These are phyloP conservation scores for Hypoxylon sp. DNA, from an alignment of 2,329 filamentous ascomycete genomes.

Conservation along the genomic window DNA sequence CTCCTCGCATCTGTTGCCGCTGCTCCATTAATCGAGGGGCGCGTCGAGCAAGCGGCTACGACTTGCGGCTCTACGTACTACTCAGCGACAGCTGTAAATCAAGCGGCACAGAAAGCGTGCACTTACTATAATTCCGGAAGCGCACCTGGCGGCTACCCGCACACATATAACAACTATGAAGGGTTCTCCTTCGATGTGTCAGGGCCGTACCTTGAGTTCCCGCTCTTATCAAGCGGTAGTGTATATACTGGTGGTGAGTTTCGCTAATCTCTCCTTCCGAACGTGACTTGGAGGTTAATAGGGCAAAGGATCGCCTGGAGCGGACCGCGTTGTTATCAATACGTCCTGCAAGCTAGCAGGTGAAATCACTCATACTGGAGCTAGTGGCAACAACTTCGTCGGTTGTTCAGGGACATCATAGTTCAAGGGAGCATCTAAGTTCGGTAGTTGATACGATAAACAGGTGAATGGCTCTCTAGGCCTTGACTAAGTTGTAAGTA, in stretches of 20 bases:
- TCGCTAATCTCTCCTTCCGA: not conserved
- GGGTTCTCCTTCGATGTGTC: slow-evolving; percentile 71
- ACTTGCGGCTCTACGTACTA: slow-evolving; percentile 70
- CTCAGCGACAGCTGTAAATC: slow-evolving; percentile 62
- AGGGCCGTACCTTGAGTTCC: slow-evolving; percentile 76
- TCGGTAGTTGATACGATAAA: not conserved
- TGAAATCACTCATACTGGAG: slow-evolving; percentile 79
- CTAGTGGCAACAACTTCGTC: slow-evolving; percentile 77
- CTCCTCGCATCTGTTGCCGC: slow-evolving; percentile 45
- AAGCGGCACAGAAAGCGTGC: slow-evolving; percentile 68
- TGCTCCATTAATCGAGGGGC: slow-evolving; percentile 56
- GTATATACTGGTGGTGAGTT: slow-evolving; percentile 70
- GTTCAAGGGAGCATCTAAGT: not conserved
- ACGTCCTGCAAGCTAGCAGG: slow-evolving; percentile 70
- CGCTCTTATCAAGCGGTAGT: slow-evolving; percentile 65
- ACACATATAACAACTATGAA: slow-evolving; percentile 74
- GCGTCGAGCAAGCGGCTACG: slow-evolving; percentile 61
- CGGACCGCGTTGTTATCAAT: slow-evolving; percentile 78
- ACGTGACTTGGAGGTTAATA: slow-evolving; percentile 17
- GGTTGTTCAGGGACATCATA: slow-evolving; percentile 63
- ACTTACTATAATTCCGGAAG: slow-evolving; percentile 61
- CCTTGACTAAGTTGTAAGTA: not conserved
- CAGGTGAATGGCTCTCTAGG: not conserved
- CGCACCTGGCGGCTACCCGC: slow-evolving; percentile 71
- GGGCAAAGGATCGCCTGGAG: slow-evolving; percentile 69